A percentile compares a stretch with the other conserved stretches of the same genome.
phyloP scores from a whole-genome alignment of 2,329 filamentous ascomycete genomes.

The Didymella sp. region DNA sequence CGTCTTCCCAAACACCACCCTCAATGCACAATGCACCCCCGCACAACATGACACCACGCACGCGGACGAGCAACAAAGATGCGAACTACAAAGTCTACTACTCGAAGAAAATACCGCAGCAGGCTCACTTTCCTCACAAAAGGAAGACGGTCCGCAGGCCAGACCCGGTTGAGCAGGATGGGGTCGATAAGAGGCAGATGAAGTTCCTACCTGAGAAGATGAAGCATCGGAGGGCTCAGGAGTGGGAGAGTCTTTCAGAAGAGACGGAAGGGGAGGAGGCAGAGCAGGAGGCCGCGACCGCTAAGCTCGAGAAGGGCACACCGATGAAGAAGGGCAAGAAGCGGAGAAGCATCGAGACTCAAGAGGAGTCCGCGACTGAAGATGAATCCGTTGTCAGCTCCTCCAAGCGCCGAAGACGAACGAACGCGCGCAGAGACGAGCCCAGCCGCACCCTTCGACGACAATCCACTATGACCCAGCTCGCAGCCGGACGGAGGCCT shows the following conservation, averaged over 20 bases:
- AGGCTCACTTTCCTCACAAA: conserved; percentile 39
- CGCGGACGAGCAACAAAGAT: conserved; percentile 36
- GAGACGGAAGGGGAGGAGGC: not conserved
- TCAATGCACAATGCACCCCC: not conserved
- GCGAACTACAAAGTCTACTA: conserved; percentile 40
- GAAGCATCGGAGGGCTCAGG: conserved; percentile 15
- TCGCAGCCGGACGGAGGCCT: conserved; percentile 37
- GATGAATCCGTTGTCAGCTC: conserved; percentile 11
- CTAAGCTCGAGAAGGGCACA: not conserved
- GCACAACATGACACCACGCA: conserved; percentile 38
- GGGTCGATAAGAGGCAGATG: conserved; percentile 35
- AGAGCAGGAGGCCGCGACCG: not conserved
- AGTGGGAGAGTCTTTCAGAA: conserved; percentile 20
- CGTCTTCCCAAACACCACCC: conserved; percentile 7
- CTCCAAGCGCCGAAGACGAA: conserved; percentile 32
- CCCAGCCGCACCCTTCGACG: conserved; percentile 28
- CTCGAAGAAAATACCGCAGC: conserved; percentile 41
- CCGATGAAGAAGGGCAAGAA: conserved; percentile 25
- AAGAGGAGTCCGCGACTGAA: conserved; percentile 14
- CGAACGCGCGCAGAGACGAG: conserved; percentile 9
- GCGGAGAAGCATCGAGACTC: conserved; percentile 20
- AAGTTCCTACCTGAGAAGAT: conserved; percentile 41
- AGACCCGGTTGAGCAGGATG: conserved; percentile 21
- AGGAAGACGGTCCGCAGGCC: conserved; percentile 39
- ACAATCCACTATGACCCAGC: conserved; percentile 49